Conservation (phyloP, 2,329 filamentous ascomycete species). For the Fusarium staphyleae region DNA sequence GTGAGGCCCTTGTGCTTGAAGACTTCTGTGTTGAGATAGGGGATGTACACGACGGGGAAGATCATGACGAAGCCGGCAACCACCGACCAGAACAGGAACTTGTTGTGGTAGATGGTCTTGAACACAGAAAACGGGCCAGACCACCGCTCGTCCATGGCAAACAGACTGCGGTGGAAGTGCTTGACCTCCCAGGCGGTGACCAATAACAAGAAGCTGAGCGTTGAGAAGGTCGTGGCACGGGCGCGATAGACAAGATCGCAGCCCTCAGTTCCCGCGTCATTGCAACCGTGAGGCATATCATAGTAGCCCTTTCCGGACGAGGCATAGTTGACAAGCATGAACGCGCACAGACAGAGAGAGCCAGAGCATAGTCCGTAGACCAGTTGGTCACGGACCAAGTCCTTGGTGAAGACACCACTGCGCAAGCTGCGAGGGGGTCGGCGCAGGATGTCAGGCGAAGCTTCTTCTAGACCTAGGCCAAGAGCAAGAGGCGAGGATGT, state of each 20-base stretch:
- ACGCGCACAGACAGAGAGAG: slow-evolving; percentile 65
- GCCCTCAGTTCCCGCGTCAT: slow-evolving; percentile 56
- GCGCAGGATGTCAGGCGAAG: slow-evolving; percentile 70
- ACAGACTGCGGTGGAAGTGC: slow-evolving; percentile 73
- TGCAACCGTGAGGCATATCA: slow-evolving; percentile 64
- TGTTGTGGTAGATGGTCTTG: slow-evolving; percentile 71
- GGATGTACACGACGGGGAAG: slow-evolving; percentile 72
- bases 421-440: slow-evolving; percentile 69
- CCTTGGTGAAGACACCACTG: slow-evolving; percentile 67
- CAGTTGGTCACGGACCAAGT: slow-evolving; percentile 72
- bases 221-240: slow-evolving; percentile 73
- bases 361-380: slow-evolving; percentile 71
- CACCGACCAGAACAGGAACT: slow-evolving; percentile 71
- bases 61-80: slow-evolving; percentile 65
- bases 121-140: slow-evolving; percentile 58
- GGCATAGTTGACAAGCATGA: slow-evolving; percentile 65
- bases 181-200: slow-evolving; percentile 78
- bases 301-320: slow-evolving; percentile 53
- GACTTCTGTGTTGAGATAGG: slow-evolving; percentile 68
- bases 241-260: slow-evolving; percentile 69
- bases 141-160: slow-evolving; percentile 67
- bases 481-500: slow-evolving; percentile 76
- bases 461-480: slow-evolving; percentile 74
- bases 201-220: slow-evolving; percentile 71
- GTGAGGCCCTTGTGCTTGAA: slow-evolving; percentile 74